Evolutionary conservation across 768 basidiomycete genomes (phyloP).

Genomic region (Lyophyllum decastes): DNA sequence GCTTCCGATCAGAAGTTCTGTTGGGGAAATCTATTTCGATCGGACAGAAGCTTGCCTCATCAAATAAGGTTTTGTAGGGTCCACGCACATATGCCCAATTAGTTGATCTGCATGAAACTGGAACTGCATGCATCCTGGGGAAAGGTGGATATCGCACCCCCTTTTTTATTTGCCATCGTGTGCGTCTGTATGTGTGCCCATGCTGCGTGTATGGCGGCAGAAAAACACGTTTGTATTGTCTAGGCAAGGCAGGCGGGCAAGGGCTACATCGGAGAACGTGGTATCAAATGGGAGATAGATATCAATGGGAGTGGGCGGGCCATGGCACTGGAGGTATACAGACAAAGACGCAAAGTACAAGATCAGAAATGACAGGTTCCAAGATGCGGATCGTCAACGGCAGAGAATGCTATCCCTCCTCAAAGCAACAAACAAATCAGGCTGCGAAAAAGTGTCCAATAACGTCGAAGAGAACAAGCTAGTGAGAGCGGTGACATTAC

Average conservation of each 20-base stretch:
- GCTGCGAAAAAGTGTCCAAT: slow-evolving; percentile 18
- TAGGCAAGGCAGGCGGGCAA: not conserved
- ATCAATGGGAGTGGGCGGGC: slow-evolving; percentile 5
- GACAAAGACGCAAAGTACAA: slow-evolving; percentile 6
- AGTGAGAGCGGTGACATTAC: slow-evolving; percentile 29
- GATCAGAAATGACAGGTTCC: slow-evolving; percentile 24
- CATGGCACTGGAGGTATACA: slow-evolving; percentile 18
- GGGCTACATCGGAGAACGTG: slow-evolving; percentile 5
- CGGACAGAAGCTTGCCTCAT: slow-evolving; percentile 14
- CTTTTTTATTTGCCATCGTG: not conserved
- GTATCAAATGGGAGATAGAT: slow-evolving; percentile 17
- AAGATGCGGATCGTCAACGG: slow-evolving; percentile 30
- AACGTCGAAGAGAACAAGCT: slow-evolving; percentile 15
- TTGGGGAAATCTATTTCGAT: slow-evolving; percentile 34
- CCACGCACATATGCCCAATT: slow-evolving; percentile 8
- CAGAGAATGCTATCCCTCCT: slow-evolving; percentile 12
- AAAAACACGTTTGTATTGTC: slow-evolving; percentile 5
- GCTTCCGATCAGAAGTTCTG: slow-evolving; percentile 47
- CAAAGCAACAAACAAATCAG: slow-evolving; percentile 15
- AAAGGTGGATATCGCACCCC: slow-evolving; percentile 9
- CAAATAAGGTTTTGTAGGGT: slow-evolving; percentile 15
- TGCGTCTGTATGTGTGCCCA: not conserved
- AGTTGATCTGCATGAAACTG: slow-evolving; percentile 19
- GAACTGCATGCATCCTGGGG: slow-evolving; percentile 5
- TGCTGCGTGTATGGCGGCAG: not conserved